Evolutionary conservation across 2,329 filamentous ascomycete genomes (phyloP), one percentile per base, ranked within the genome.

Genomic region (Stachybotrys elegans): DNA sequence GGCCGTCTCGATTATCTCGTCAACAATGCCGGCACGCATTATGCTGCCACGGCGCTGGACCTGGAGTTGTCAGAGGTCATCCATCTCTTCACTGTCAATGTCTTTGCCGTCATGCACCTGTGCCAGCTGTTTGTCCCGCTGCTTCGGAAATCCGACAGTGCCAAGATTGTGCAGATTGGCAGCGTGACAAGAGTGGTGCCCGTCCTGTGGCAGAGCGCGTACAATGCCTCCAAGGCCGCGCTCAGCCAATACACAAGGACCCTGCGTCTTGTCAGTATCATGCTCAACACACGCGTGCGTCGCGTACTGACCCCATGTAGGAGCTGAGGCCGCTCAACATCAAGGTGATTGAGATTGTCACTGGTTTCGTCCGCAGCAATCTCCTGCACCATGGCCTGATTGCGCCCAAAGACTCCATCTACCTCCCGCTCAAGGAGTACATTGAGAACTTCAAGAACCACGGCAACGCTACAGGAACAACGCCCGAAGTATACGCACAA

Each of bases 171-270:
- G 31, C 46, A 50, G 46, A 45, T 48, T 22, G 46, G 43, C 17
- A 48, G 46, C 27, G 39, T 48, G n/a, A 45, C 43, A 12, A 13
- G 46, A 17, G 34, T 40, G 19, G 43, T 43, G 29, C 45, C 43
- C 14, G 27, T 36, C 22, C 41, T 38, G 36, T 50, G 48, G 48
- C 48, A 50, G 41, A 42, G 43, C 21, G 45, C 37, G 17, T 50
- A 50, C 35, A 50, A 50, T 19, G 48, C 48, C 6, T 50, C 48
- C 27, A 52, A 50, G 35, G 48, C 48, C 12, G 48, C 48, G 16
- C 44, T 50, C 21, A 45, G 44, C 21, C 45, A 47, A 41, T 47
- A 47, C 23, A 40, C 47, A 4, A 48, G 45, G 23, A 48, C 47
- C 4, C 42, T 48, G 12, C 47, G 47, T 11, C 40, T 48, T 14